Conservation (phyloP, 2,329 filamentous ascomycete genomes). For the Endoconidiophora polonica region DNA sequence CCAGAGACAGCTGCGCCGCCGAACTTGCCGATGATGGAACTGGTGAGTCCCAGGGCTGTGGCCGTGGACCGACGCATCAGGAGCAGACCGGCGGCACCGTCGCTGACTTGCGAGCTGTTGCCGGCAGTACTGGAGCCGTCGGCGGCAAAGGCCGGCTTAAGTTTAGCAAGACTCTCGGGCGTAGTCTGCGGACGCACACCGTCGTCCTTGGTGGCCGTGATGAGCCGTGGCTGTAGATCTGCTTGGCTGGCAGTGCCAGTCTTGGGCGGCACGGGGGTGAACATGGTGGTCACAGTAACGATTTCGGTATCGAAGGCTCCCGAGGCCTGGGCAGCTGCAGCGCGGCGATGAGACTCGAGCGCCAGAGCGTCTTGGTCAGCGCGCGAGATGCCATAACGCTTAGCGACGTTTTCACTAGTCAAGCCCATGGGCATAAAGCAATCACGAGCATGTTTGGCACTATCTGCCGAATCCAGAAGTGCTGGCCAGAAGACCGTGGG, state of each 20-base stretch:
- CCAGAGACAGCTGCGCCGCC: slow-evolving; percentile 60
- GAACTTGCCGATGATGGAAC: slow-evolving; percentile 65
- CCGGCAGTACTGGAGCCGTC: slow-evolving; percentile 70
- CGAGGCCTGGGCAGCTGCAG: slow-evolving; percentile 48
- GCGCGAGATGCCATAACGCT: slow-evolving; percentile 54
- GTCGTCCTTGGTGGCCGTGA: slow-evolving; percentile 65
- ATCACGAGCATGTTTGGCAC: slow-evolving; percentile 54
- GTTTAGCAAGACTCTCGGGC: slow-evolving; percentile 52
- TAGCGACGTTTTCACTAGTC: slow-evolving; percentile 76
- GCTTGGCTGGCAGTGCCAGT: slow-evolving; percentile 30
- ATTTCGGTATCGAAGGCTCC: slow-evolving; percentile 67
- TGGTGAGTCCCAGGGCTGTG: slow-evolving; percentile 50
- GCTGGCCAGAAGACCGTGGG: slow-evolving; percentile 66
- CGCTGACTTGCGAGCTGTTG: slow-evolving; percentile 72
- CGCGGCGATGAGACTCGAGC: slow-evolving; percentile 54
- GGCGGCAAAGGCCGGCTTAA: slow-evolving; percentile 72
- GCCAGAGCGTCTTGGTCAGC: slow-evolving; percentile 74
- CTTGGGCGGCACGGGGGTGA: slow-evolving; percentile 39
- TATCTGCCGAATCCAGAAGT: slow-evolving; percentile 38
- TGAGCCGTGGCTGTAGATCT: slow-evolving; percentile 17
- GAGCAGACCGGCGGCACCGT: slow-evolving; percentile 70
- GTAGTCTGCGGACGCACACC: slow-evolving; percentile 57
- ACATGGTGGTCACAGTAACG: slow-evolving; percentile 45
- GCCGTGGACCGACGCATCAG: slow-evolving; percentile 65
- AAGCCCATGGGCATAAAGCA: slow-evolving; percentile 92